Conservation (phyloP, 805 yeast genomes). For the Jamesozyma jinghongensis region DNA sequence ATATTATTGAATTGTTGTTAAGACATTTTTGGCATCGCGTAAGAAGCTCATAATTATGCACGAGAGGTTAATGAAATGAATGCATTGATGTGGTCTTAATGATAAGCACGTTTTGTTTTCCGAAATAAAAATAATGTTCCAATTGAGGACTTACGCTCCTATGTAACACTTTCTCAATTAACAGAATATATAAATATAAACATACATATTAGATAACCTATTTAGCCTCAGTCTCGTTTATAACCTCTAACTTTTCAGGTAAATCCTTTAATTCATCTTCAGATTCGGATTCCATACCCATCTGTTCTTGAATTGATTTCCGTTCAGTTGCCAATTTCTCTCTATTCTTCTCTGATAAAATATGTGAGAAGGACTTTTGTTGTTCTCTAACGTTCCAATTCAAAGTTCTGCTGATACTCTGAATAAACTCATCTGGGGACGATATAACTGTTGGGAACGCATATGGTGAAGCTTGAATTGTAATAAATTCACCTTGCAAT, state of each 20-base stretch:
- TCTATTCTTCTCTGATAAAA: conserved; percentile 48
- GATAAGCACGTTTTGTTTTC: too few species aligned
- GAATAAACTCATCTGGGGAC: conserved; percentile 67
- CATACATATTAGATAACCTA: too few species aligned
- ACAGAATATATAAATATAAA: too few species aligned
- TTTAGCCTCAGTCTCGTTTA: too few species aligned
- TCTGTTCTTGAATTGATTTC: conserved; percentile 8
- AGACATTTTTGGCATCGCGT: too few species aligned
- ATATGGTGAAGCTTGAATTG: conserved; percentile 75
- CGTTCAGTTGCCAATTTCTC: conserved; percentile 30
- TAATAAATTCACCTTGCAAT: conserved; percentile 72
- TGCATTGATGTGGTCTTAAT: too few species aligned
- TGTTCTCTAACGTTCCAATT: conserved; percentile 91
- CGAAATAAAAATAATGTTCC: too few species aligned
- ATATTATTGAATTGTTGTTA: too few species aligned
- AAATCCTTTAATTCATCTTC: conserved; percentile 1
- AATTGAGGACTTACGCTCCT: too few species aligned
- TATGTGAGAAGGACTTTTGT: conserved; percentile 69
- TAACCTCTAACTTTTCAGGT: not conserved
- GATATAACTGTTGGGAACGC: conserved; percentile 90
- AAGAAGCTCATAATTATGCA: too few species aligned
- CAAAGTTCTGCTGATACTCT: conserved; percentile 72
- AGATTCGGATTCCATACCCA: not conserved
- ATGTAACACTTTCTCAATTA: too few species aligned
- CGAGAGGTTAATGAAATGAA: too few species aligned